These are phyloP conservation scores for Dactylellina cionopaga DNA, from an alignment of 2,329 filamentous ascomycete genomes.

Conservation along the genomic window DNA sequence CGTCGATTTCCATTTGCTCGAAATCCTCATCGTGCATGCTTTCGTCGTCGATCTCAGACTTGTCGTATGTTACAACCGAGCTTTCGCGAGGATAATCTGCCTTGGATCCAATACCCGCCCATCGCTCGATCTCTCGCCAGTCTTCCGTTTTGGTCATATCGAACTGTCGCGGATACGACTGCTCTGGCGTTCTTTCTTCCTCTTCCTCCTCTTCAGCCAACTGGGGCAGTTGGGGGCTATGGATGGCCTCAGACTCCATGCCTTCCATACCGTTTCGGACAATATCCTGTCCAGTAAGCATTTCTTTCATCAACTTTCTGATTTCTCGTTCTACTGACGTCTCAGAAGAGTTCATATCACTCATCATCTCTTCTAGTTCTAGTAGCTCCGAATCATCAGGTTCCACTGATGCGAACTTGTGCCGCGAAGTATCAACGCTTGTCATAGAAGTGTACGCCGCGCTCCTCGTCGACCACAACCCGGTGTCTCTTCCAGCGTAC, in stretches of 20 bases:
- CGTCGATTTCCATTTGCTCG: constrained; percentile 38
- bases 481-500: constrained; percentile 39
- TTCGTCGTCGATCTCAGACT: constrained; percentile 49
- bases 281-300: constrained; percentile 47
- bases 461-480: constrained; percentile 42
- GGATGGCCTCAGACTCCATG: constrained; percentile 16
- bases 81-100: constrained; percentile 40
- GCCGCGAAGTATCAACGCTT: constrained; percentile 33
- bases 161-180: not conserved
- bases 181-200: constrained; percentile 17
- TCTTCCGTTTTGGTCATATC: constrained; percentile 50
- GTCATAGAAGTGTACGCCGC: constrained; percentile 45
- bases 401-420: constrained; percentile 39
- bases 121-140: constrained; percentile 48
- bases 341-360: constrained; percentile 43
- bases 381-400: constrained; percentile 35
- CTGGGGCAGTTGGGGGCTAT: constrained; percentile 42
- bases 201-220: constrained; percentile 20
- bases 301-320: constrained; percentile 44
- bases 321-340: constrained; percentile 40
- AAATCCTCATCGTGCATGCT: constrained; percentile 51
- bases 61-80: constrained; percentile 42
- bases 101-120: constrained; percentile 36
- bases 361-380: constrained; percentile 51
- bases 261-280: constrained; percentile 19